Base-by-base conservation (phyloP, 371 early-diverging fungal genomes). In the Dichotomocladium elegans region DNA sequence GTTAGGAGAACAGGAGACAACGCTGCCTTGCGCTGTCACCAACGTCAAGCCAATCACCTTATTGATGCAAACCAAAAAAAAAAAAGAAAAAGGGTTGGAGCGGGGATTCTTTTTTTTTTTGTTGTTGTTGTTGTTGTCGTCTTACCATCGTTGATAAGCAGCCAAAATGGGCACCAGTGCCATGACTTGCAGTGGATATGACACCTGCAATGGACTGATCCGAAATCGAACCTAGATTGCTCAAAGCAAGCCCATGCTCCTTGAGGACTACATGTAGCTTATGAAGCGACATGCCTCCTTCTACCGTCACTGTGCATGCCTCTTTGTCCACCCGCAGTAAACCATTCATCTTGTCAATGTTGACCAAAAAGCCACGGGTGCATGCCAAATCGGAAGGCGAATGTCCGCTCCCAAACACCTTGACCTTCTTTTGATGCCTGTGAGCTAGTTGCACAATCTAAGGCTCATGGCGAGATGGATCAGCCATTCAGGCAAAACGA, bases 351-450 rank as follows among this genome's bases (percentile, higher is more conserved):
- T 78, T 75, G 68, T 88, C 84, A 64, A 88, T 77, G 51, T 80
- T 83, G 56, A 91, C 70, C 82, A 90, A 81, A 53, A 81, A 80
- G 9, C 79, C 85, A 15, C 73, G 62, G 6, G 88, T 80, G 61
- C 87, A 90, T 2, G 87, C 88, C 22, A 93, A 43, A 61, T 93
- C 93, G 0, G 90, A 90, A 5, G 92, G 92, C 15, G 91, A 91
- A 61, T 91, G 89, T 0, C 91, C 91, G 28, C 86, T 71, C 0
- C 93, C 93, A 41, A 89, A 77, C 11, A 84, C 85, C 54, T 85
- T 83, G 49, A 91, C 66, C 3, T 56, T 59, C 41, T 83, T 74
- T 3, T 77, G 58, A 17, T 74, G 52, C 3, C 55, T 54, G 12
- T 61, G 59, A 4, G 86, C 80, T 12, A 74, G 56, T 14, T 58